Percentiles rank a stretch among this genome's conserved stretches.
phyloP scores from a whole-genome alignment of 306 rosid genomes.

The Dalbergia cultrata region DNA sequence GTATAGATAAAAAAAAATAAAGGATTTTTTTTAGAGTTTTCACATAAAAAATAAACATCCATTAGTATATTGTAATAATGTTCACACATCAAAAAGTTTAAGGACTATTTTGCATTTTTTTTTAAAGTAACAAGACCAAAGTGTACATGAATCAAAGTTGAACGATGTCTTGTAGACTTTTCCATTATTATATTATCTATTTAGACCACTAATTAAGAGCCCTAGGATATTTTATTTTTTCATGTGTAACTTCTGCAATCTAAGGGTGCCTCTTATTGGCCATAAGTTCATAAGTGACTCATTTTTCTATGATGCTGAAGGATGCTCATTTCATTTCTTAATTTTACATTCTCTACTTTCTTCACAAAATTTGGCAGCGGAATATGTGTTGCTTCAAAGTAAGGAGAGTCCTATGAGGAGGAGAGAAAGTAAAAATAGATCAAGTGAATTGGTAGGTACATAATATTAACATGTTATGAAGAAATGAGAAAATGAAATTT shows the following conservation, averaged over 20 bases:
- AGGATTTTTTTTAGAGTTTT: too few species aligned
- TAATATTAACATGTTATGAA: constrained; percentile 39
- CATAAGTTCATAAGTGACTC: constrained; percentile 32
- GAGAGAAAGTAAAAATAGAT: constrained; percentile 35
- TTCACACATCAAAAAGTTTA: too few species aligned
- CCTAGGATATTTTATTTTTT: background rate
- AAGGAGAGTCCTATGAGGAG: constrained; percentile 69
- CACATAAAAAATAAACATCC: too few species aligned
- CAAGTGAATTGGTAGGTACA: constrained; percentile 31
- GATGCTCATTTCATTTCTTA: constrained; percentile 71
- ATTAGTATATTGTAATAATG: too few species aligned
- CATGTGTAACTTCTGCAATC: constrained; percentile 32
- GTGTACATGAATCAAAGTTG: too few species aligned
- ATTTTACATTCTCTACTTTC: constrained; percentile 70
- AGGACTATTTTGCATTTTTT: too few species aligned
- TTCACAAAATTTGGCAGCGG: constrained; percentile 80
- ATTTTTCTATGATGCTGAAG: constrained; percentile 90
- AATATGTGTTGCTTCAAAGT: constrained; percentile 66
- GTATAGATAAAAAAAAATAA: too few species aligned
- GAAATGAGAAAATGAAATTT: constrained; percentile 41
- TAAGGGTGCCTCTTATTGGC: constrained; percentile 27
- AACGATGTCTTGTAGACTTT: too few species aligned
- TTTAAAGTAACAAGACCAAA: too few species aligned
- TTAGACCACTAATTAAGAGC: constrained; percentile 29
- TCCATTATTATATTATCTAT: constrained; percentile 10